Evolutionary conservation across 257 asterid species (phyloP), one percentile per base, ranked within the genome.

Genomic region (Solanum pinnatisectum): DNA sequence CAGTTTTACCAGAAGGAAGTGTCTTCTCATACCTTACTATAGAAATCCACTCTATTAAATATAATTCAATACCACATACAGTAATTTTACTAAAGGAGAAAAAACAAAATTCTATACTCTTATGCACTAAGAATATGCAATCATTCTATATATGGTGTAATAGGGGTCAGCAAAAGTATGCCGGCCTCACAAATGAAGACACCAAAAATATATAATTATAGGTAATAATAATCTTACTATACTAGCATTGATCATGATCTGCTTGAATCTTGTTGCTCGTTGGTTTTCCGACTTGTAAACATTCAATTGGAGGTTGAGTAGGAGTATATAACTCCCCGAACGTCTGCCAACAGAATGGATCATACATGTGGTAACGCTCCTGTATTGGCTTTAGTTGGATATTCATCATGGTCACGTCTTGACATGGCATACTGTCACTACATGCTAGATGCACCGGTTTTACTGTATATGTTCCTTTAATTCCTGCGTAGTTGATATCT

Each of bases 401-500:
- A 89, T 89, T 90, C 3, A 88, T 91, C 15, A 97, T 87, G 2
- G 99, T 95, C 39, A 97, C 96, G 13, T 93, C 99, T 1, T 93
- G 92, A 88, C 99, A 96, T 0, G 99, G 99, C 88, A 83, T 84
- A 92, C 63, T 90, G 87, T 97, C 99, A 72, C 98, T 96, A 89
- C 99, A 97, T 6, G 99, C 98, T 18, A 97, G 84, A 89, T 97
- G 99, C 83, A 96, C 93, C 2, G 99, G 99, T 82, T 95, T 97
- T 9, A 96, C 98, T 0, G 99, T 96, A 88, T 97, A 97, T 8
- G 99, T 96, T 60, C 99, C 99, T 27, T 94, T 88, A 88, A 97
- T 94, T 79, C 92, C 93, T 23, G 89, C 96, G 42, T 91, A 96
- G 92, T 92, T 91, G 89, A 97, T 94, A 49, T 98, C 98, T 27